Evolutionary conservation across 169 alveolate species (phyloP).

Genomic region (Eimeria falciformis): DNA sequence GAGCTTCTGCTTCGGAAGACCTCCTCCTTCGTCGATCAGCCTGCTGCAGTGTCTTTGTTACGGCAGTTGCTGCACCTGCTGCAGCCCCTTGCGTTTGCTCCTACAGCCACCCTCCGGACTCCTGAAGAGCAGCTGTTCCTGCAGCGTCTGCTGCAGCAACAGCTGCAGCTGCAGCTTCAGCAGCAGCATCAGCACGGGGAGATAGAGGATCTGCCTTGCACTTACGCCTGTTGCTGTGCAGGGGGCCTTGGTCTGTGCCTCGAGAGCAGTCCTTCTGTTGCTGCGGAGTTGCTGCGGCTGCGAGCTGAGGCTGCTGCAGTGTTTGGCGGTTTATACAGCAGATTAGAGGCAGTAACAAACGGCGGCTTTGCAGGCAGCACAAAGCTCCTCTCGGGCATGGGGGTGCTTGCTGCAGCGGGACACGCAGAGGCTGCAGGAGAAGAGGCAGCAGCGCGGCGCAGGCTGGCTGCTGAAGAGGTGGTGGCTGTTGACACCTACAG

Average conservation of each 20-base stretch:
- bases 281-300: slow-evolving; percentile 46
- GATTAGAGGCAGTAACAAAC: slow-evolving; percentile 55
- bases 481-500: slow-evolving; percentile 38
- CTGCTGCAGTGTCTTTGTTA: slow-evolving; percentile 52
- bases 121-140: slow-evolving; percentile 50
- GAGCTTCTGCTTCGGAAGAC: slow-evolving; percentile 57
- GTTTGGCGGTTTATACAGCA: slow-evolving; percentile 41
- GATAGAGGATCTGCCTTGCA: slow-evolving; percentile 3
- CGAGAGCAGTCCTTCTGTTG: background rate
- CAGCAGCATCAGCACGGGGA: background rate
- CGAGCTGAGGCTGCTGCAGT: slow-evolving; percentile 64
- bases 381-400: slow-evolving; percentile 73
- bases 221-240: slow-evolving; percentile 57
- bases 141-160: slow-evolving; percentile 43
- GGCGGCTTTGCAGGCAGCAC: slow-evolving; percentile 74
- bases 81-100: slow-evolving; percentile 60
- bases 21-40: slow-evolving; percentile 34
- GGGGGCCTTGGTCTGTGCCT: slow-evolving; percentile 43
- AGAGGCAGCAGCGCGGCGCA: slow-evolving; percentile 1
- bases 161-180: background rate
- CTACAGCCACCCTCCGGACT: slow-evolving; percentile 40
- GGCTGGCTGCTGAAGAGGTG: slow-evolving; percentile 14
- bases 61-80: slow-evolving; percentile 52
- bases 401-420: slow-evolving; percentile 71
- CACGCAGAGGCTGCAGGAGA: slow-evolving; percentile 52